A percentile compares a stretch with the other conserved stretches of the same genome.
Evolutionary conservation across 140 eudicot genomes (phyloP).

Genomic region (Flaveria floridana): DNA sequence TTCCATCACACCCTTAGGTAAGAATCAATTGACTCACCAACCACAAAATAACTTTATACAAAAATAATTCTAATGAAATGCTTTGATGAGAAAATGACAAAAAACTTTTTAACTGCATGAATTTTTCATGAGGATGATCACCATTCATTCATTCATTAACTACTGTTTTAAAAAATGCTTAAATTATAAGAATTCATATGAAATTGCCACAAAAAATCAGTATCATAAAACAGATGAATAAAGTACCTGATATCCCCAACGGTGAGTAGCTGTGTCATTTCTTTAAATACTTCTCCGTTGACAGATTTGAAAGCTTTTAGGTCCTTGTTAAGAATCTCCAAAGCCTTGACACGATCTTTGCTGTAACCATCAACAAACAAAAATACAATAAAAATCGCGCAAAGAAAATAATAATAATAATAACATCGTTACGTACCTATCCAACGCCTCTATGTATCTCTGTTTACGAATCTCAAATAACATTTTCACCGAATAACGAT

Average conservation of each 20-base stretch:
- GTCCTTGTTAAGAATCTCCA: conserved; percentile 56
- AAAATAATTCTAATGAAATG: not conserved
- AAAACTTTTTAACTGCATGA: not conserved
- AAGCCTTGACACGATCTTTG: conserved; percentile 45
- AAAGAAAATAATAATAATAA: not conserved
- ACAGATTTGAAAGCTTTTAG: conserved; percentile 51
- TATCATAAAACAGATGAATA: too few relatives aligned
- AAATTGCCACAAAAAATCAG: too few relatives aligned
- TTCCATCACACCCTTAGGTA: not conserved
- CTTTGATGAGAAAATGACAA: conserved; percentile 1
- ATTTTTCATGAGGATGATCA: not conserved
- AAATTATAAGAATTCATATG: not conserved
- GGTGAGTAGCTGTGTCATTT: conserved; percentile 55
- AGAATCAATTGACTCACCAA: conserved; percentile 4
- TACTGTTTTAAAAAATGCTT: not conserved
- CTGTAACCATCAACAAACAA: conserved; percentile 32
- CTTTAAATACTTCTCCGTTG: conserved; percentile 52
- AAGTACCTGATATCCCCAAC: conserved; percentile 55
- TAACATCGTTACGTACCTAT: conserved; percentile 4
- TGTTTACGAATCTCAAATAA: conserved; percentile 36
- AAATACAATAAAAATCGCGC: not conserved
- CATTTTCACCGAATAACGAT: conserved; percentile 30
- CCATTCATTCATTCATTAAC: not conserved
- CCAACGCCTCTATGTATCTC: conserved; percentile 34
- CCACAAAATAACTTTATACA: not conserved